phyloP scores from a whole-genome alignment of 306 rosid genomes.

The Herpetospermum pedunculosum region DNA sequence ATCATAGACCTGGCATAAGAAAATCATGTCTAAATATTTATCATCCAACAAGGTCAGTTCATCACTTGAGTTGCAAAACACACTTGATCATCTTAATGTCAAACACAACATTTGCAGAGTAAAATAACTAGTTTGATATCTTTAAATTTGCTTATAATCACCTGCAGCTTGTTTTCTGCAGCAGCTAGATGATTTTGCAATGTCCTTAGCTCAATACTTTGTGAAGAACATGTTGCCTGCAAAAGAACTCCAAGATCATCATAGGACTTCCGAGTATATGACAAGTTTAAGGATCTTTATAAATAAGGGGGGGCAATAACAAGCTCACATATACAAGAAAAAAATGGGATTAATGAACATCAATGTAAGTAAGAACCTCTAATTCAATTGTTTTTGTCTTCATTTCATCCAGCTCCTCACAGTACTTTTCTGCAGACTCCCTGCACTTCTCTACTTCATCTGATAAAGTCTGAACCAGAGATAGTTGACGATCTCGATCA shows the following conservation, averaged over 20 bases:
- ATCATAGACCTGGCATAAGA: conserved; percentile 52
- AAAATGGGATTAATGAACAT: background rate
- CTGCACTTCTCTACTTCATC: conserved; percentile 50
- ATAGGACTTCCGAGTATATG: background rate
- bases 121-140: background rate
- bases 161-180: conserved; percentile 79
- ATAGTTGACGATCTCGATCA: conserved; percentile 50
- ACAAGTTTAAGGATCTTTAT: conserved; percentile 2
- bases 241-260: conserved; percentile 7
- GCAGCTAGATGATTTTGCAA: conserved; percentile 40
- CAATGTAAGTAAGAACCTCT: conserved; percentile 44
- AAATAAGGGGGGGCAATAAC: background rate
- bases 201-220: conserved; percentile 41
- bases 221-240: conserved; percentile 63
- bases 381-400: conserved; percentile 40
- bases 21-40: background rate
- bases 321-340: background rate
- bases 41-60: background rate
- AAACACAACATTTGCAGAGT: background rate
- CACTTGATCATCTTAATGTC: background rate
- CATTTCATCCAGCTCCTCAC: conserved; percentile 46
- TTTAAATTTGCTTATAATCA: conserved; percentile 16
- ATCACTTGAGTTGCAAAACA: background rate
- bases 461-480: conserved; percentile 47
- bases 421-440: conserved; percentile 48